Percentiles rank a stretch among this genome's conserved stretches.
phyloP scores from a whole-genome alignment of 352 stramenopile genomes.

The Pythium biforme region DNA sequence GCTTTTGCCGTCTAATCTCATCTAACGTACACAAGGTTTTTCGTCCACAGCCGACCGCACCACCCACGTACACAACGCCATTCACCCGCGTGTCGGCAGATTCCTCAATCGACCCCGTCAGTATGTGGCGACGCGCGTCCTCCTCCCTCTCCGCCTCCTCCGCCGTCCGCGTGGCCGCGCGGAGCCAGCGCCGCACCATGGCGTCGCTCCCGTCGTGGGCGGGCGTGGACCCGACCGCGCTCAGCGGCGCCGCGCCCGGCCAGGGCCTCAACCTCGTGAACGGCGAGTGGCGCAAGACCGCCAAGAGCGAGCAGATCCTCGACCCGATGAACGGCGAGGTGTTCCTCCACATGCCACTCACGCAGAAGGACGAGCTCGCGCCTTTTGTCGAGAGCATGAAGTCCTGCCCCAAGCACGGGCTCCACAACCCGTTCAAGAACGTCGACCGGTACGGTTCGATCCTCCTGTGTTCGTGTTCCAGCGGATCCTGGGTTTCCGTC shows the following conservation, averaged over 20 bases:
- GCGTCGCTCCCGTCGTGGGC: slow-evolving; percentile 88
- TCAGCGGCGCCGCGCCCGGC: slow-evolving; percentile 77
- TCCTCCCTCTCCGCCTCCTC: slow-evolving; percentile 23
- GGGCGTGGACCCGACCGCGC: slow-evolving; percentile 85
- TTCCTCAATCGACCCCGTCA: neutral
- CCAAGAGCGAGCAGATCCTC: slow-evolving; percentile 81
- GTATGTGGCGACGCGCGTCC: slow-evolving; percentile 30
- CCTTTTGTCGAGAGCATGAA: slow-evolving; percentile 93
- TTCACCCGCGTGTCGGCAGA: neutral
- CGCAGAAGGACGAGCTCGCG: slow-evolving; percentile 84
- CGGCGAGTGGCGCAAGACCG: slow-evolving; percentile 84
- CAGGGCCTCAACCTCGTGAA: slow-evolving; percentile 92
- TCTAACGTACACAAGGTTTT: neutral
- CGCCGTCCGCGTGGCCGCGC: slow-evolving; percentile 26
- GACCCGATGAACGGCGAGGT: slow-evolving; percentile 94
- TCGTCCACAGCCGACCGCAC: neutral
- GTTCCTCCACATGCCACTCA: slow-evolving; percentile 94
- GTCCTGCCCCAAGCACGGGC: slow-evolving; percentile 93
- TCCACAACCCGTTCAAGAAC: slow-evolving; percentile 99
- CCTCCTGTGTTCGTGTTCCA: no score
- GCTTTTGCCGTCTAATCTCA: neutral
- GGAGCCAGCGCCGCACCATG: slow-evolving; percentile 39
- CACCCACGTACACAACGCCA: neutral
- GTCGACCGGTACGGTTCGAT: slow-evolving; percentile 87
- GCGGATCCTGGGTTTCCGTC: neutral